A percentile compares a stretch with the other conserved stretches of the same genome.
phyloP scores from a whole-genome alignment of 148 eudicot species.

The Suaeda aralocaspica region DNA sequence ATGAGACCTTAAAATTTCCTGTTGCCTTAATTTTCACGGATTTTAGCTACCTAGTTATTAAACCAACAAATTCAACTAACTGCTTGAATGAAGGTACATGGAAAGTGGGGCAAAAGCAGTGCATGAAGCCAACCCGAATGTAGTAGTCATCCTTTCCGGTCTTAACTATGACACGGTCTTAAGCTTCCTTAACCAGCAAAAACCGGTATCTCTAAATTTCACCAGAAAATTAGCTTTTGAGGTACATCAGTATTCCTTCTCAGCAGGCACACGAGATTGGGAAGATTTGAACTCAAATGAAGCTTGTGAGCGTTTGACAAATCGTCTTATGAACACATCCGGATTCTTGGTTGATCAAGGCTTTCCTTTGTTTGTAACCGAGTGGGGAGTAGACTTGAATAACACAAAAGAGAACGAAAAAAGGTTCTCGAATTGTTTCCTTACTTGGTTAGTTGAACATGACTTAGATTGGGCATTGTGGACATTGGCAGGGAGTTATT shows the following conservation, averaged over 20 bases:
- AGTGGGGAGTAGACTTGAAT: constrained; percentile 63
- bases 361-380: constrained; percentile 78
- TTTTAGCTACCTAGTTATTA: too few species aligned
- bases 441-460: constrained; percentile 58
- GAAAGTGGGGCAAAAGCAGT: constrained; percentile 83
- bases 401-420: constrained; percentile 53
- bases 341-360: constrained; percentile 61
- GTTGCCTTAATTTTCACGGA: too few species aligned
- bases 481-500: constrained; percentile 79
- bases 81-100: constrained; percentile 56
- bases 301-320: constrained; percentile 43
- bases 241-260: constrained; percentile 67
- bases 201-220: constrained; percentile 42
- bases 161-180: constrained; percentile 58
- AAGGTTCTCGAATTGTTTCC: constrained; percentile 66
- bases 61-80: too few species aligned
- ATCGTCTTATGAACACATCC: constrained; percentile 28
- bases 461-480: constrained; percentile 89
- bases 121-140: constrained; percentile 68
- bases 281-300: constrained; percentile 49
- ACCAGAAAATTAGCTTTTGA: constrained; percentile 55
- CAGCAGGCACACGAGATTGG: constrained; percentile 43
- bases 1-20: too few species aligned
- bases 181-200: constrained; percentile 39
- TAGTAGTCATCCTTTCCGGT: constrained; percentile 76